Evolutionary conservation across 1,284 basidiomycete genomes (phyloP), one percentile per base, ranked within the genome.

Genomic region (Irpex sp.): DNA sequence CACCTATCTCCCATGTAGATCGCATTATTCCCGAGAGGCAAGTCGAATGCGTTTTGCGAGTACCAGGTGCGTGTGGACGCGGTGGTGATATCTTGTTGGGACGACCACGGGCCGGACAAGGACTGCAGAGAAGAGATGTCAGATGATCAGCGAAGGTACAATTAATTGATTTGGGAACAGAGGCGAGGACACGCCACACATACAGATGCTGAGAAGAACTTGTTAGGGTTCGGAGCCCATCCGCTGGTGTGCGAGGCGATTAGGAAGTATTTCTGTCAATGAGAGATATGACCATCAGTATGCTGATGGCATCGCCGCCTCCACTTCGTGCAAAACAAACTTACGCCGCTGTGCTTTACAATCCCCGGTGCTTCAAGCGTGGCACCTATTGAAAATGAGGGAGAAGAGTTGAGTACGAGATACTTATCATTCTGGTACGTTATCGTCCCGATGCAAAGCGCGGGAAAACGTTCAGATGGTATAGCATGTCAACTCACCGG

Each of bases 1-100:
- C 86, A 88, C 50, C 86, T 80, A 70, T 88, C 86, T 53, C 86
- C 86, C 83, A 87, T 86, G 70, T 87, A 87, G 61, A 87, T 80
- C 1, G 78, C 81, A 65, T 80, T 81, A 3, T 74, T 74, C 7
- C 79, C 83, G 51, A 86, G 72, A 7, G 79, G 77, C 57, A 87
- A 71, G 68, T 87, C 83, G 68, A 76, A 86, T 7, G 81, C 77
- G 71, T 87, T 87, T 72, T 87, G 86, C 26, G 85, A 87, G 69
- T 81, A 86, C 69, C 83, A 88, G 2, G 85, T 88, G 51, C 81
- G 77, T 31, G 79, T 79, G 49, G 78, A 71, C 63, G 71, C 63
- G 2, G 85, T 79, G 8, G 85, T 82, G 61, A 87, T 83, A 69
- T 87, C 85, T 9, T 77, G 77, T 70, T 87, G 79, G 13, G 81